Evolutionary conservation across 2,329 filamentous ascomycete species (phyloP), one percentile per base, ranked within the genome.

Genomic region (Coniochaeta ligniaria): DNA sequence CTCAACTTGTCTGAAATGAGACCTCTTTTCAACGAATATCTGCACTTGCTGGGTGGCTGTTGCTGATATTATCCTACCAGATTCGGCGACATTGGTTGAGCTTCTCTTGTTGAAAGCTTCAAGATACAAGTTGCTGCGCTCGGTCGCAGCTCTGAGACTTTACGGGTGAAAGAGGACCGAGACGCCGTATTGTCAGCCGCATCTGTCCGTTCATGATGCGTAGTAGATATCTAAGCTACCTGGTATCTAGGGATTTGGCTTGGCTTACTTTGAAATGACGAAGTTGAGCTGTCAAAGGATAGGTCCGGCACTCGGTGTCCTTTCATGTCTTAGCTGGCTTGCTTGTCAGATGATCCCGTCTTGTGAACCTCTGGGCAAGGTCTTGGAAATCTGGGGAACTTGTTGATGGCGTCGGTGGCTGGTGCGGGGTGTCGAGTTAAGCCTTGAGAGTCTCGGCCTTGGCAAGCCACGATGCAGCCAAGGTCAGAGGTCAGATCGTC

Each of bases 1-100:
- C 73, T 74, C 73, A 73, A 69, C 57, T 20, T 56, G 60, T 65
- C 67, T 69, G 65, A 66, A 60, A 57, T 59, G 65, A 66, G 59
- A 57, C 55, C 57, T 31, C 1, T 17, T 22, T 24, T n/a, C 47
- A 31, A 31, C 9, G 6, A 17, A 8, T 28, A 17, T 12, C 31
- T 7, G 14, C 47, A 31, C 12, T 28, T 17, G 14, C 6, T 52
- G 8, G 6, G 7, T 5, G 22, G 24, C 12, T 31, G 31, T 52
- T 5, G 14, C 47, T 52, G 16, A 52, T 24, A n/a, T 17, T 12
- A 17, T 52, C 5, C 22, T 17, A 7, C 14, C 24, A 52, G 47
- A 31, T 52, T 52, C 12, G 26, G 22, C 22, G 43, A 12, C 14
- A 1, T 14, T 26, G 20, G 8, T 26, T 14, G 20, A 47, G 24